Evolutionary conservation across 2,329 filamentous ascomycete genomes (phyloP), one percentile per base, ranked within the genome.

Genomic region (Pseudogymnoascus sp.): DNA sequence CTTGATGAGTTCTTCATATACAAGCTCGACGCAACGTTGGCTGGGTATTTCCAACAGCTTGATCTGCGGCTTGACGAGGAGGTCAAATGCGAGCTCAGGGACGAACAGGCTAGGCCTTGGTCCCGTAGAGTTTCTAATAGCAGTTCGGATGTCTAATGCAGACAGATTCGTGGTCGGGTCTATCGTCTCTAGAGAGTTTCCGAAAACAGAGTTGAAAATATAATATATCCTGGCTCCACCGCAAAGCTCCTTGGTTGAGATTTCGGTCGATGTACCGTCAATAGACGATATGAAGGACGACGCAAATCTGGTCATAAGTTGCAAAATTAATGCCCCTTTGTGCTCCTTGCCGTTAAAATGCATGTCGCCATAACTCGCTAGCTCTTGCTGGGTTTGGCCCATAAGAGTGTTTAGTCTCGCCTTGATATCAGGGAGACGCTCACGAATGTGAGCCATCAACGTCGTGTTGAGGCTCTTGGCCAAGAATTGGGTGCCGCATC

Each of bases 321-420:
- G 93, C 67, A 99, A 79, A 64, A 99, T 96, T 67, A 99, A 82
- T 29, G 93, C 96, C 33, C 95, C 95, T 61, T 93, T 86, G 74
- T 99, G 95, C 75, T 97, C 95, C 75, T 96, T 96, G 70, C 95
- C 95, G 67, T 90, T 96, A 74, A 99, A 99, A 70, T 96, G 90
- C 80, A 95, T 96, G 74, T 97, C 96, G 38, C 95, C 95, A 73
- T 99, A 99, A 76, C 93, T 96, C 47, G 95, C 95, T 64, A 99
- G 82, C 76, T 99, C 95, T 78, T 99, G 95, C 74, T 99, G 95
- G 59, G 95, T 97, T 77, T 99, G 95, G n/a, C 95, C 95, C 95
- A 99, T 99, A 61, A 99, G 80, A 0, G 95, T 99, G 76, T 99
- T 99, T 66, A 99, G 82, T 63, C 95, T 88, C 60, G 95, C 95